Base-by-base conservation (phyloP, 192 early-diverging fungal genomes). In the Coemansia sp. region DNA sequence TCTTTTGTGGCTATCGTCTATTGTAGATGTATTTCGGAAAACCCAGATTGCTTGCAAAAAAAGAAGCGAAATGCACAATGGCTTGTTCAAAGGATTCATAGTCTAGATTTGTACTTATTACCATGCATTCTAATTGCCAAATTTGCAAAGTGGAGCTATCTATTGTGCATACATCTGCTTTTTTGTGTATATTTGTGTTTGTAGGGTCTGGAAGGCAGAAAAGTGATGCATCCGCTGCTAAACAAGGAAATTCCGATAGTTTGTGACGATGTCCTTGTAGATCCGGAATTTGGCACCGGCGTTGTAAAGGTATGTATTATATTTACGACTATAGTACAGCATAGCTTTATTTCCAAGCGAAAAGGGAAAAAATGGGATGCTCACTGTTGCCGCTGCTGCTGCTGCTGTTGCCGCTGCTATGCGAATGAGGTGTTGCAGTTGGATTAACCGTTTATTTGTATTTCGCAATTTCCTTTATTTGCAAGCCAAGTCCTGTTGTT, bases 201-300 rank as follows among this genome's bases (percentile, higher is more conserved):
- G 23, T 71, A 83, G 82, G 81, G 82, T 49, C 78, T 90, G 13
- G 68, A 74, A 23, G 88, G 90, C 9, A 91, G 90, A 68, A 25
- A 54, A 54, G 55, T 57, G 55, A 8, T 39, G 20, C 35, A 57
- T 23, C 55, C 55, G 18, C 30, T 57, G 3, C 3, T 57, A 65
- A 61, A 54, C 36, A 87, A 85, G 47, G 61, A 75, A 19, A 86
- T 98, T 9, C 95, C 94, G 24, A 94, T 98, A 65, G 71, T 95
- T 18, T 85, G 83, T 65, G 90, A 95, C 62, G 86, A 91, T 52
- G 78, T 84, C 6, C 83, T 96, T 29, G 93, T 93, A 5, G 90
- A 97, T 71, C 88, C 89, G 68, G 86, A 85, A 14, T 97, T 95
- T 77, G 96, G 95, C 62, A 95, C 96, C 8, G 96, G 96, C 52